Evolutionary conservation across 2,329 filamentous ascomycete genomes (phyloP), one percentile per base, ranked within the genome.

Genomic region (Aspergillus sp.): DNA sequence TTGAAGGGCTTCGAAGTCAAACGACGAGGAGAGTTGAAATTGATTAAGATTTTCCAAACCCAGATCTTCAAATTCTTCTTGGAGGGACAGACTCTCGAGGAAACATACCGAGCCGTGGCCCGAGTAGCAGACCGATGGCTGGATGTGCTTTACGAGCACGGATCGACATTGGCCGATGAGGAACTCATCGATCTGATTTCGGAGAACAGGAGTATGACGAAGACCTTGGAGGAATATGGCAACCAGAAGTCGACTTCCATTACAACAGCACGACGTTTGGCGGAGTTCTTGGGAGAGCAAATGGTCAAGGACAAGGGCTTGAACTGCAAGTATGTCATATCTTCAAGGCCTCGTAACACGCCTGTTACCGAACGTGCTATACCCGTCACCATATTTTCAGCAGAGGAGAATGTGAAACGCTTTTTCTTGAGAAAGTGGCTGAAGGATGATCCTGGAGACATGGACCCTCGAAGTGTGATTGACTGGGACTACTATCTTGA

Each of bases 241-340:
- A 81, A 80, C 7, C 96, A 99, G 70, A 99, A 99, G 74, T 98
- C 94, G 0, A 99, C 95, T 1, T 96, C 95, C n/a, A 99, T 99
- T 74, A 99, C 95, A 2, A 99, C 95, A 0, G 95, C 95, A 11
- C 95, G 90, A 70, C 92, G 95, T 63, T 79, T 99, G 47, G 95
- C 95, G 39, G 95, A 99, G 71, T 99, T 99, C 73, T 74, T 99
- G 63, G 95, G 95, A 39, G 94, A 97, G 73, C 92, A 96, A 72
- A 99, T 99, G 96, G 88, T 97, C 69, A 99, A 99, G 73, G 96
- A 99, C 78, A 99, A 98, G 77, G 95, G 95, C 3, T 77, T 99
- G 67, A 99, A 99, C 80, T 99, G 95, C 87, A 98, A 98, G 78
- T 99, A 98, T 76, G 97, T 99, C 74, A 97, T 99, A 71, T 96